Percentiles rank a stretch among this genome's conserved stretches.
Evolutionary conservation across 139 green algal species (phyloP).

Genomic region (Coelastrella sp.): DNA sequence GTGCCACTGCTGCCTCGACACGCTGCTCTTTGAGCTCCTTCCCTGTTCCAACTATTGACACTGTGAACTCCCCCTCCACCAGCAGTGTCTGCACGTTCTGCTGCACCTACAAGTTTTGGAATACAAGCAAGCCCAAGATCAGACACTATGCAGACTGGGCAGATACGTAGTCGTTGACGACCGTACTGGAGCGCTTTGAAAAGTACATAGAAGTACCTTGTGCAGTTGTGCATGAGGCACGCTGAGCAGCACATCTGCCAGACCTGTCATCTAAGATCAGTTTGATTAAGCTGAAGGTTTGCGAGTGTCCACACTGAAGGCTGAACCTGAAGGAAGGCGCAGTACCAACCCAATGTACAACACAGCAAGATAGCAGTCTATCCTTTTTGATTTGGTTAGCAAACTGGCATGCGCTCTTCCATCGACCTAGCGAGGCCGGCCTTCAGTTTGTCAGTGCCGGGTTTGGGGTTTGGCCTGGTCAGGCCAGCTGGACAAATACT

Average conservation of each 20-base stretch:
- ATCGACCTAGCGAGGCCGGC: too few species aligned
- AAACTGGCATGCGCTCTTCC: too few species aligned
- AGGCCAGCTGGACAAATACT: too few species aligned
- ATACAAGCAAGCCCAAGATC: neutral
- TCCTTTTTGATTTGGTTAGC: too few species aligned
- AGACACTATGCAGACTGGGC: neutral
- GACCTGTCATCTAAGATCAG: neutral
- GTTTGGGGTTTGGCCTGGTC: too few species aligned
- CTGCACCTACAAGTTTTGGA: conserved; percentile 1
- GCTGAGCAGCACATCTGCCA: neutral
- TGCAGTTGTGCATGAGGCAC: conserved; percentile 32
- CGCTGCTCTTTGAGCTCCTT: neutral
- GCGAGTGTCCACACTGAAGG: too few species aligned
- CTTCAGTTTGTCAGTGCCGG: too few species aligned
- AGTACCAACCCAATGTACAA: too few species aligned
- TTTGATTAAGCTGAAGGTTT: too few species aligned
- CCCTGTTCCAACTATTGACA: neutral
- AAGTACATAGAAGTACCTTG: neutral
- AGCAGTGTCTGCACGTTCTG: conserved; percentile 33
- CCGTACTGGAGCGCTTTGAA: neutral
- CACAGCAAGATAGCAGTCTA: too few species aligned
- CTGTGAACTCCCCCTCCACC: conserved; percentile 14
- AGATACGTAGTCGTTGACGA: neutral
- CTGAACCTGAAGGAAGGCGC: too few species aligned
- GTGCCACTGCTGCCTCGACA: conserved; percentile 19